phyloP scores from a whole-genome alignment of 345 rosid genomes.

The Salix brachista region DNA sequence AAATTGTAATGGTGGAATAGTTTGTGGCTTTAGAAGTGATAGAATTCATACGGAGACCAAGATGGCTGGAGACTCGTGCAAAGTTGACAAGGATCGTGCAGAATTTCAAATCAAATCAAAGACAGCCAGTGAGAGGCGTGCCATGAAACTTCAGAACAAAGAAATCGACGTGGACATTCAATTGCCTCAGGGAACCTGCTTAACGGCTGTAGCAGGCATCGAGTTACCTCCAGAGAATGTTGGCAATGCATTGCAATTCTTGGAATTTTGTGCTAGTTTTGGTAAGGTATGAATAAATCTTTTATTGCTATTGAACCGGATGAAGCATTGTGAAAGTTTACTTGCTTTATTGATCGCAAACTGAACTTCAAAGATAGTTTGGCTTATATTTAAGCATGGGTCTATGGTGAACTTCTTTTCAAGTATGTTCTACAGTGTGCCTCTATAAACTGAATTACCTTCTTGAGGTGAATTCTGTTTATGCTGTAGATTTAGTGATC shows the following conservation, averaged over 20 bases:
- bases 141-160: slow-evolving; percentile 19
- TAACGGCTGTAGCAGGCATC: slow-evolving; percentile 50
- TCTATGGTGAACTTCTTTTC: background rate
- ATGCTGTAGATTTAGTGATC: background rate
- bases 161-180: slow-evolving; percentile 28
- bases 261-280: slow-evolving; percentile 80
- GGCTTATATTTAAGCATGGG: background rate
- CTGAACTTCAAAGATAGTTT: background rate
- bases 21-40: slow-evolving; percentile 14
- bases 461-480: background rate
- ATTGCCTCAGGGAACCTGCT: slow-evolving; percentile 49
- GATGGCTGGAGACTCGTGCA: background rate
- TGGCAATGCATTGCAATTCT: slow-evolving; percentile 71
- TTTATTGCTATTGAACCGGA: background rate
- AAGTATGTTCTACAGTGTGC: background rate
- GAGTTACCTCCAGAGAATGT: slow-evolving; percentile 53
- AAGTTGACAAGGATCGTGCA: slow-evolving; percentile 8
- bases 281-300: slow-evolving; percentile 47
- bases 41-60: slow-evolving; percentile 7
- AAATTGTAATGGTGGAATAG: slow-evolving; percentile 6
- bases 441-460: background rate
- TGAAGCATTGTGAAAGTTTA: background rate
- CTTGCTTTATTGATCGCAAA: background rate
- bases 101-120: background rate
- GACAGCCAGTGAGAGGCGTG: background rate